Base-by-base conservation (phyloP, 805 yeast species). In the Candida dajiaensis region DNA sequence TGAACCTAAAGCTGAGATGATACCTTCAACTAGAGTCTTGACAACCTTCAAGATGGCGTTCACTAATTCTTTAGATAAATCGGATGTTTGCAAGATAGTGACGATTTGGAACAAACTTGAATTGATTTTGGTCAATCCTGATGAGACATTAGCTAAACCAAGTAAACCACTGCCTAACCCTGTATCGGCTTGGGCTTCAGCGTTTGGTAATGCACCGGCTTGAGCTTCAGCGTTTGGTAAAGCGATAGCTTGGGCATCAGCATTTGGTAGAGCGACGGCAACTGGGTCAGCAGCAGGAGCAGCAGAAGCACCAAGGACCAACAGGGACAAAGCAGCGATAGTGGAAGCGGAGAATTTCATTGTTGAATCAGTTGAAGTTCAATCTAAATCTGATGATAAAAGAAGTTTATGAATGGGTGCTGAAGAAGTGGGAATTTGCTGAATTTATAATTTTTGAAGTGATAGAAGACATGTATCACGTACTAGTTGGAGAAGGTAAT, bases 301-400 rank as follows among this genome's bases (percentile, higher is more conserved):
- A 40, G 53, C 51, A 13, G 41, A 36, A 18, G 41, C 41, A 57
- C 46, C 63, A 57, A 43, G 57, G 59, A 54, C 63, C 68, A 71
- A 60, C 55, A 29, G 47, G 59, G 41, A 48, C 35, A 42, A 56
- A 13, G 58, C 65, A 39, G 71, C 66, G 46, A 54, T 49, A 38
- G 72, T 66, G 4, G 65, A 64, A 50, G 59, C 57, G 48, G 67
- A 58, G 54, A 49, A 49, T 39, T 48, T 65, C 68, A 20, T 46
- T 65, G 4, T 68, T 19, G 26, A 20, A n/a, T 25, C 3, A n/a
- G 19, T 18, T 25, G 18, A 40, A 26, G 45, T 23, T 42, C 31
- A 29, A 37, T 40, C 41, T 42, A n/a, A 28, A 28, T 13, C 28
- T 42, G 39, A 36, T 36, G 23, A 36, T 18, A 29, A 31, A 31